Conservation (phyloP, 2,329 filamentous ascomycete species). For the Aureobasidium pullulans region DNA sequence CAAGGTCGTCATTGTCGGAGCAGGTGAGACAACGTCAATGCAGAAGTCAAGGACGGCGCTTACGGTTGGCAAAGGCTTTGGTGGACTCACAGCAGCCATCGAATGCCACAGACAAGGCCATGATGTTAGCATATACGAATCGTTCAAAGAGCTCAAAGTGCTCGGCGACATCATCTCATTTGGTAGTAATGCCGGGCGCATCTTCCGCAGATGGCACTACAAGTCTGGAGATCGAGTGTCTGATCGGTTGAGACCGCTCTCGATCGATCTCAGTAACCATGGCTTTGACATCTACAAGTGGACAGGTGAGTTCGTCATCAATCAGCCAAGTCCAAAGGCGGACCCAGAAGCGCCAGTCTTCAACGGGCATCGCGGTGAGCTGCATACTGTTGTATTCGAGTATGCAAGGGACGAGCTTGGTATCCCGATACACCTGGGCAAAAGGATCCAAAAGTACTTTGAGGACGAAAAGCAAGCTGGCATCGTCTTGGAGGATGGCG, state of each 20-base stretch:
- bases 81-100: conserved; percentile 55
- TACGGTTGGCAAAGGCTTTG: conserved; percentile 46
- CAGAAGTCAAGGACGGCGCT: neutral
- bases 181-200: conserved; percentile 53
- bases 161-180: conserved; percentile 59
- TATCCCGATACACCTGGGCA: conserved; percentile 49
- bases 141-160: conserved; percentile 48
- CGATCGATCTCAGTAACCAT: conserved; percentile 26
- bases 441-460: conserved; percentile 47
- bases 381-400: conserved; percentile 28
- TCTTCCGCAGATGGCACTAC: conserved; percentile 49
- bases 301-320: conserved; percentile 3
- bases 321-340: conserved; percentile 29
- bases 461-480: conserved; percentile 46
- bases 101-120: conserved; percentile 57
- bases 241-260: conserved; percentile 19
- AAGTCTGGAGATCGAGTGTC: conserved; percentile 10
- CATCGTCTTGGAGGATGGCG: conserved; percentile 44
- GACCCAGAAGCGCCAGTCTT: conserved; percentile 25
- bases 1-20: conserved; percentile 44
- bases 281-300: conserved; percentile 20
- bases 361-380: conserved; percentile 30
- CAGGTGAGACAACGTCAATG: neutral
- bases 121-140: conserved; percentile 51
- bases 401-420: conserved; percentile 41